Evolutionary conservation across 2,329 filamentous ascomycete species (phyloP), one percentile per base, ranked within the genome.

Genomic region (Pseudogymnoascus destructans): DNA sequence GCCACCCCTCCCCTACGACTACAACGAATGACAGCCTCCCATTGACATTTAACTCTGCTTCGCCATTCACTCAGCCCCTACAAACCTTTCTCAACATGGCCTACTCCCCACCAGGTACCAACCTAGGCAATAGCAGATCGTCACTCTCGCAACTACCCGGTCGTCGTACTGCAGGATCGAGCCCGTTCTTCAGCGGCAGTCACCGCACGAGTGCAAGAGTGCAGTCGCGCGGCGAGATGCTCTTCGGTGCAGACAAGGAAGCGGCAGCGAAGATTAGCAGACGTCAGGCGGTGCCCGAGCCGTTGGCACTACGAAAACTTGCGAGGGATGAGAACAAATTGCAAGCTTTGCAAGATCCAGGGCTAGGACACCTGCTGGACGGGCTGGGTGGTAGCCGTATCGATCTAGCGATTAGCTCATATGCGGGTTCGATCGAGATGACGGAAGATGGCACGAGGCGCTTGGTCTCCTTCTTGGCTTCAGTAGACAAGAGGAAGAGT

Each of bases 101-200:
- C n/a, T 52, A 30, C 46, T 17, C 46, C 2, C 23, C 25, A 3
- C 15, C 46, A 52, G 10, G 9, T 17, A 17, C 13, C 21, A 15
- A 25, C 7, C n/a, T 23, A 7, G 2, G 13, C 7, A 17, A 46
- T 25, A 33, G 11, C 15, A 56, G 9, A 11, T 32, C 30, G 7
- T 10, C 54, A 5, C 17, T 15, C 17, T 19, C 33, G 17, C 54
- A 11, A 3, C 60, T 64, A 4, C 66, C 66, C 19, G 64, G 61
- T 33, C 59, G 67, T 46, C 60, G 67, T 9, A 30, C n/a, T 30
- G 42, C 61, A 11, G 66, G 66, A 9, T 61, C 61, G 2, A 65
- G 65, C 6, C 66, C 67, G 5, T 69, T 69, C 59, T 68, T 68
- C 33, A 62, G 61, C 5, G 64, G 65, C 23, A 62, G 63, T 8